Percentiles rank a stretch among this genome's conserved stretches.
These are phyloP conservation scores for Zygnema circumcarinatum DNA, from an alignment of 139 green algal species.

Conservation along the genomic window DNA sequence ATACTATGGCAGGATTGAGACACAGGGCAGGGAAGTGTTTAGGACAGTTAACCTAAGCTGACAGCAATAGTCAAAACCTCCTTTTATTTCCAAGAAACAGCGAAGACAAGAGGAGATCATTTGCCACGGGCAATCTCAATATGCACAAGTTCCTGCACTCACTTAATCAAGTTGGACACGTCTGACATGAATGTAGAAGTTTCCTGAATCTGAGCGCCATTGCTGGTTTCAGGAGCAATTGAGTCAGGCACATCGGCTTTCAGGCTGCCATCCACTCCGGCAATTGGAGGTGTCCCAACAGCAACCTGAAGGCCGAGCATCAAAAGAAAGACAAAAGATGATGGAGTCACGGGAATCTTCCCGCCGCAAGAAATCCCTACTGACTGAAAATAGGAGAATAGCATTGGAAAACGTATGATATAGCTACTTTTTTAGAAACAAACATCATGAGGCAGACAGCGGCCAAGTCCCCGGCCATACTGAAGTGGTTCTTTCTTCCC, in stretches of 20 bases:
- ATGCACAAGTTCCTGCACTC: neutral
- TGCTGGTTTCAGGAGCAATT: neutral
- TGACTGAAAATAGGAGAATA: no score
- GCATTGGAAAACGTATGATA: neutral
- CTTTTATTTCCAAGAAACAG: no score
- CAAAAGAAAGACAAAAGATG: neutral
- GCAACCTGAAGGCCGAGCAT: constrained; percentile 19
- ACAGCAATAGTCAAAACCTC: no score
- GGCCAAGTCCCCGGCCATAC: no score
- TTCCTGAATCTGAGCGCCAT: constrained; percentile 20
- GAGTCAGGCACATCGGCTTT: neutral
- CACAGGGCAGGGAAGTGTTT: no score
- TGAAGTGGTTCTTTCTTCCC: no score
- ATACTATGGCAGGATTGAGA: no score
- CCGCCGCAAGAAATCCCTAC: neutral
- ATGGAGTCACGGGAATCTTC: constrained; percentile 10
- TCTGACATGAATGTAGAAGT: constrained; percentile 46
- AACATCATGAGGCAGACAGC: neutral
- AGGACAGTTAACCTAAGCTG: no score
- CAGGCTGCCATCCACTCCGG: neutral
- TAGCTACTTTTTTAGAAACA: neutral
- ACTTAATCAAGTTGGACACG: constrained; percentile 46
- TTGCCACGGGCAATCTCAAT: no score
- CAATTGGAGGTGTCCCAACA: constrained; percentile 14
- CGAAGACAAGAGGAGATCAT: no score